These are phyloP conservation scores for Cornus florida DNA, from an alignment of 148 eudicot species.

Conservation along the genomic window DNA sequence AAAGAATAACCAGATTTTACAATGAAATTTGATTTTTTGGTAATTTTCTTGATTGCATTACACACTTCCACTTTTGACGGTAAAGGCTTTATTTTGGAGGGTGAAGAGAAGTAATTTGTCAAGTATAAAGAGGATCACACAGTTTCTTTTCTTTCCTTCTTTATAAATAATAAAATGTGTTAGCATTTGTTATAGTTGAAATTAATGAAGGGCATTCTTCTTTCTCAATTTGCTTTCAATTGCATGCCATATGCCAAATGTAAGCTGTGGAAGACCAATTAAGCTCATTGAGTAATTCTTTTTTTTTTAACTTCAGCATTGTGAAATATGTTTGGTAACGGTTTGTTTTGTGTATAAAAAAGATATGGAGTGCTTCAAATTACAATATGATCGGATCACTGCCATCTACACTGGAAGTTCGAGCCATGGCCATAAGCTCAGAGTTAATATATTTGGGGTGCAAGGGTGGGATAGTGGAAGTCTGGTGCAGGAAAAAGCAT, in stretches of 20 bases:
- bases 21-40: no score
- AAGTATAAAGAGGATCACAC: neutral
- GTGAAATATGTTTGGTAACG: neutral
- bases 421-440: slow-evolving; percentile 46
- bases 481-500: slow-evolving; percentile 49
- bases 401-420: slow-evolving; percentile 32
- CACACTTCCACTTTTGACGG: neutral
- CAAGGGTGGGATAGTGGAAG: slow-evolving; percentile 48
- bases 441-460: slow-evolving; percentile 47
- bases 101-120: no score
- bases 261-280: neutral
- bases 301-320: no score
- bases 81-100: no score
- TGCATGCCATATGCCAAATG: neutral
- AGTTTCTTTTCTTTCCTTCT: neutral
- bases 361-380: slow-evolving; percentile 51
- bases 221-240: neutral
- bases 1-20: no score
- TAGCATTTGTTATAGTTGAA: neutral
- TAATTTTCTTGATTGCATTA: neutral
- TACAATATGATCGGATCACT: slow-evolving; percentile 40
- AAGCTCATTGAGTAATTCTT: neutral
- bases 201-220: neutral
- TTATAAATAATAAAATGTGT: no score
- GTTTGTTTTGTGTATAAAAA: neutral